These are phyloP conservation scores for Ustilago sp. DNA, from an alignment of 1,284 basidiomycete genomes.

Conservation along the genomic window DNA sequence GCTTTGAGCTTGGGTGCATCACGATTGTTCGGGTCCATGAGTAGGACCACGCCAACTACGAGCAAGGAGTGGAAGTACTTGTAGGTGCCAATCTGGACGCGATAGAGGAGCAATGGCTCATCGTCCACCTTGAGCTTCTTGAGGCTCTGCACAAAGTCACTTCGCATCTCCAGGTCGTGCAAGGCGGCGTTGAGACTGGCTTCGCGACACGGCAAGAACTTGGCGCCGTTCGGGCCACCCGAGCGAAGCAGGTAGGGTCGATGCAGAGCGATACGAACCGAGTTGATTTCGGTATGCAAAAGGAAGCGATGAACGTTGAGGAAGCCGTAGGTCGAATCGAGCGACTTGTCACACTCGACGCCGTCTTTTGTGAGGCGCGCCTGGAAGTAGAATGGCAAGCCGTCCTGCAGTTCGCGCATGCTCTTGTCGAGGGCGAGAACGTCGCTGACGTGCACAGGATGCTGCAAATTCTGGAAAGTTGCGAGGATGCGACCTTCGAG, in stretches of 20 bases:
- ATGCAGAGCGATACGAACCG: conserved; percentile 56
- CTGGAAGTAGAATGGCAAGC: conserved; percentile 61
- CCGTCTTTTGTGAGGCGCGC: conserved; percentile 31
- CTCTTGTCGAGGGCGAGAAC: conserved; percentile 53
- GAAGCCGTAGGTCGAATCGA: conserved; percentile 56
- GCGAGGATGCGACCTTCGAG: conserved; percentile 45
- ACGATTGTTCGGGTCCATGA: conserved; percentile 54
- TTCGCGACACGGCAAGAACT: conserved; percentile 53
- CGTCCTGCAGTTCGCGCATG: conserved; percentile 46
- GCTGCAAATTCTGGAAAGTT: conserved; percentile 47
- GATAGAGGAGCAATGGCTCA: conserved; percentile 36
- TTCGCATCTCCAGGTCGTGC: conserved; percentile 58
- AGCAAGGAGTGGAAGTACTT: conserved; percentile 63
- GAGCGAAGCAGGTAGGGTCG: conserved; percentile 62
- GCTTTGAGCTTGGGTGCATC: conserved; percentile 51
- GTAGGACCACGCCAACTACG: conserved; percentile 55
- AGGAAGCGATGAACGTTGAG: conserved; percentile 61
- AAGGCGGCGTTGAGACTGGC: conserved; percentile 59
- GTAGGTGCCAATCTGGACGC: conserved; percentile 57
- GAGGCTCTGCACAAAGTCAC: conserved; percentile 44
- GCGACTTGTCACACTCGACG: conserved; percentile 50
- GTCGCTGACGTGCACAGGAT: conserved; percentile 51
- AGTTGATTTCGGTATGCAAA: conserved; percentile 61
- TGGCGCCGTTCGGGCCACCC: conserved; percentile 32
- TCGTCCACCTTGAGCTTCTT: conserved; percentile 21